A percentile compares a stretch with the other conserved stretches of the same genome.
These are phyloP conservation scores for Diaporthe sp. DNA, from an alignment of 2,329 filamentous ascomycete genomes.

Conservation along the genomic window DNA sequence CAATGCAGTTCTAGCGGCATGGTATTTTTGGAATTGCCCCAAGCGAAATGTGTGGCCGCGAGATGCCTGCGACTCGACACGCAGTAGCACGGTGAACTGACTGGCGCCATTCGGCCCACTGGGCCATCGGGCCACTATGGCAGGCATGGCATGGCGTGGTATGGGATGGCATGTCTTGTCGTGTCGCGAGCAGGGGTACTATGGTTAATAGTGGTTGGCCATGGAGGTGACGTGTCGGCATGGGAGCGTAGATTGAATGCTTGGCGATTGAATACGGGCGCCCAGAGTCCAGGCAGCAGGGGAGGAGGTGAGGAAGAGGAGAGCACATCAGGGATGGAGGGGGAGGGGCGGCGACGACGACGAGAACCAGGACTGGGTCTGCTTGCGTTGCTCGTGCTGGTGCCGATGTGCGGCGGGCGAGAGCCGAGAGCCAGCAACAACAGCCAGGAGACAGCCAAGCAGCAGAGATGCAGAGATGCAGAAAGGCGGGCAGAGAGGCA, in stretches of 20 bases:
- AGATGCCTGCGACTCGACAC: slow-evolving; percentile 10
- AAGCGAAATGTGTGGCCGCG: slow-evolving; percentile 2
- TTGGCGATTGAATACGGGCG: slow-evolving; percentile 28
- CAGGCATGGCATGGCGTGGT: neutral
- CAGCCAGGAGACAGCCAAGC: neutral
- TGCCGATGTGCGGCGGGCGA: neutral
- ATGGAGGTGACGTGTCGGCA: slow-evolving; percentile 17
- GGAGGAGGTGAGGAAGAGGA: neutral
- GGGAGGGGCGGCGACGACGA: neutral
- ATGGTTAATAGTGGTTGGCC: neutral
- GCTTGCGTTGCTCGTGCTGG: neutral
- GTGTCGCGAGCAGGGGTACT: neutral
- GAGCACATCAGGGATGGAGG: neutral
- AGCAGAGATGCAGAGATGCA: neutral
- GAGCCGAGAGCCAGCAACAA: no score
- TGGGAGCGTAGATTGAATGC: slow-evolving; percentile 9
- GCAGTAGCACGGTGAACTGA: slow-evolving; percentile 10
- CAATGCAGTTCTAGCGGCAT: slow-evolving; percentile 13
- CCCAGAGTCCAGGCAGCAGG: slow-evolving; percentile 17
- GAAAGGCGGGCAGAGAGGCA: neutral
- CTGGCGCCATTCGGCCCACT: slow-evolving; percentile 6
- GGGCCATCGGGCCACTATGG: slow-evolving; percentile 1
- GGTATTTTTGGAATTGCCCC: slow-evolving; percentile 23
- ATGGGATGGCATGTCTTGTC: slow-evolving; percentile 22
- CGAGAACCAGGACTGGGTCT: neutral